Base-by-base conservation (phyloP, 306 rosid species). In the Trifolium pratense region DNA sequence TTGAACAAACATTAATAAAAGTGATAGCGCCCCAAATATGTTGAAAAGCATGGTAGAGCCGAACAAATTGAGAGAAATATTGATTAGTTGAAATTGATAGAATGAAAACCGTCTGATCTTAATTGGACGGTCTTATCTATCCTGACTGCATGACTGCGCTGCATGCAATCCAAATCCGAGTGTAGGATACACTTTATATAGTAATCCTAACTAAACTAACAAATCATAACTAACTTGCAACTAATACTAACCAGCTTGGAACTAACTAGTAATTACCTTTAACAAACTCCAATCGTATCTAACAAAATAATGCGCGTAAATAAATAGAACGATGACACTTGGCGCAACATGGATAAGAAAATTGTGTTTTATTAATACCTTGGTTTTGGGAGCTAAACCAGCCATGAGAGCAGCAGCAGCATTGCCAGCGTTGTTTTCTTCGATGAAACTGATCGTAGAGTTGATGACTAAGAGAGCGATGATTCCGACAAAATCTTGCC, bases 401-500 rank as follows among this genome's bases (percentile, higher is more conserved):
- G 53, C 53, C 53, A 48, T 48, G 53, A 48, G 53, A n/a, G 53
- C 53, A 3, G 53, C 53, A 0, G 53, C 20, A 1, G 53, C 53
- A 48, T 48, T 48, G 9, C 53, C 53, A 2, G 53, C 20, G n/a
- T 48, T 48, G 20, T 48, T 48, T 48, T 48, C 53, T 48, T 48
- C 53, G n/a, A 48, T n/a, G 53, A n/a, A 48, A 48, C 53, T 48
- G 53, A 48, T 48, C 0, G 53, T 48, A 20, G 53, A 48, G 3
- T 48, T 48, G 53, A 48, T 48, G 18, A 48, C 53, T n/a, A 48
- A 48, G 9, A 48, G 6, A n/a, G 18, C 17, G 2, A 48, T n/a
- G 20, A 48, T 48, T 14, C 18, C 53, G 7, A 48, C 53, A 1
- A 48, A 48, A n/a, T 48, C 20, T 48, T 48, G 53, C 49, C 98